Percentiles rank a stretch among this genome's conserved stretches.
Conservation (phyloP, 108 stramenopile genomes). For the Discostella pseudostelligera region DNA sequence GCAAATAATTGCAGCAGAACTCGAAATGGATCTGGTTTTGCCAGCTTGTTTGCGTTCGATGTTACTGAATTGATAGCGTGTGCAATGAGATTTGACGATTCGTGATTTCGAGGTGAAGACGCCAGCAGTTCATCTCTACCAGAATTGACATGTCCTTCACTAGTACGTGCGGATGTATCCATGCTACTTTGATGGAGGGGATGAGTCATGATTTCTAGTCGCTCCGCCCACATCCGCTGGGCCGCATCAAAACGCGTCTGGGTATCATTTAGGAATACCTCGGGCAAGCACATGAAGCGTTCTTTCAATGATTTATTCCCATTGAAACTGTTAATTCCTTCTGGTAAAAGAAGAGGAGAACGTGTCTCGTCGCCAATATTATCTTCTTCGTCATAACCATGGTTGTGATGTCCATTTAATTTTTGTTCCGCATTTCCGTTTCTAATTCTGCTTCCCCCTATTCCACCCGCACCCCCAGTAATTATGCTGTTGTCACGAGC, state of each 20-base stretch:
- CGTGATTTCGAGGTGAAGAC: slow-evolving; percentile 10
- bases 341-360: slow-evolving; percentile 36
- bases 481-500: slow-evolving; percentile 17
- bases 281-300: slow-evolving; percentile 38
- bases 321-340: slow-evolving; percentile 20
- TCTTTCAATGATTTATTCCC: slow-evolving; percentile 31
- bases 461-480: slow-evolving; percentile 7
- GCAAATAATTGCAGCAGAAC: slow-evolving; percentile 84
- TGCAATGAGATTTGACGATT: slow-evolving; percentile 14
- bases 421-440: slow-evolving; percentile 5
- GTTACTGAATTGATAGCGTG: slow-evolving; percentile 19
- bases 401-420: slow-evolving; percentile 18
- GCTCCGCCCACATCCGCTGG: slow-evolving; percentile 39
- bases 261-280: slow-evolving; percentile 40
- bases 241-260: slow-evolving; percentile 43
- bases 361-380: slow-evolving; percentile 22
- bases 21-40: slow-evolving; percentile 64
- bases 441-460: slow-evolving; percentile 4
- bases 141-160: slow-evolving; percentile 13
- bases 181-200: slow-evolving; percentile 17
- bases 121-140: slow-evolving; percentile 21
- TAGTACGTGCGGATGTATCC: slow-evolving; percentile 10
- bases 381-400: slow-evolving; percentile 25
- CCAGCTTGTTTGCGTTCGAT: slow-evolving; percentile 37
- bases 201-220: slow-evolving; percentile 35